These are phyloP conservation scores for Thelonectria discophora DNA, from an alignment of 2,329 filamentous ascomycete species.

Conservation along the genomic window DNA sequence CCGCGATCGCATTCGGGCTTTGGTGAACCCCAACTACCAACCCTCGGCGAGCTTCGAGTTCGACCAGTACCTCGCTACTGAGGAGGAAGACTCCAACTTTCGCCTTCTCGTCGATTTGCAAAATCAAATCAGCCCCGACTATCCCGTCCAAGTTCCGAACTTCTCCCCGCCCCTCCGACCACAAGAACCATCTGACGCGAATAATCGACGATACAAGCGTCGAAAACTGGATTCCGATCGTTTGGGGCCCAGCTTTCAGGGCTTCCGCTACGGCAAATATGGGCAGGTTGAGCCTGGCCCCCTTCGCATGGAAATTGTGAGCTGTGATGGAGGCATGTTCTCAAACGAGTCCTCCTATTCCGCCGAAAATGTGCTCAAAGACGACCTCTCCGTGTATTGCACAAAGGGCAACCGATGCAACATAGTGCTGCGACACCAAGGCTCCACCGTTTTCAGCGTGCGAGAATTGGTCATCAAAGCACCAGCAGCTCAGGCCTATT, in stretches of 20 bases:
- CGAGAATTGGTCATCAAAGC: conserved; percentile 90
- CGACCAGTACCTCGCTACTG: conserved; percentile 47
- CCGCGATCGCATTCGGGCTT: conserved; percentile 39
- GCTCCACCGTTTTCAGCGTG: conserved; percentile 80
- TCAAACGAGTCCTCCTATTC: conserved; percentile 70
- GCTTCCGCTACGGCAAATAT: conserved; percentile 83
- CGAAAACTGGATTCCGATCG: conserved; percentile 75
- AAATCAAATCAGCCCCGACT: conserved; percentile 42
- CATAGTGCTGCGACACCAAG: conserved; percentile 83
- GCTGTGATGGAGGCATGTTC: conserved; percentile 84
- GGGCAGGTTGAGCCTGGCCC: conserved; percentile 87
- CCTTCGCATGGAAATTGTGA: conserved; percentile 86
- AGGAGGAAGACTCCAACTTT: conserved; percentile 56
- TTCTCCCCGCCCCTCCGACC: conserved; percentile 48
- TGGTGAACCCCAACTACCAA: conserved; percentile 32
- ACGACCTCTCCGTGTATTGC: conserved; percentile 88
- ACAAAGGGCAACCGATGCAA: conserved; percentile 90
- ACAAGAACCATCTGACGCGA: conserved; percentile 56
- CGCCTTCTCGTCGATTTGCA: conserved; percentile 54
- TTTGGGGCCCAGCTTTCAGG: conserved; percentile 57
- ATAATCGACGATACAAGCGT: conserved; percentile 68
- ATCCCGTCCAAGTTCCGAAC: conserved; percentile 43
- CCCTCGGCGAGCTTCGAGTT: conserved; percentile 47
- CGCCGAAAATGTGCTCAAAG: conserved; percentile 82
- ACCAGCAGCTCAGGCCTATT: conserved; percentile 77